phyloP scores from a whole-genome alignment of 208 protist species.

The Chromosphaera perkinsii region DNA sequence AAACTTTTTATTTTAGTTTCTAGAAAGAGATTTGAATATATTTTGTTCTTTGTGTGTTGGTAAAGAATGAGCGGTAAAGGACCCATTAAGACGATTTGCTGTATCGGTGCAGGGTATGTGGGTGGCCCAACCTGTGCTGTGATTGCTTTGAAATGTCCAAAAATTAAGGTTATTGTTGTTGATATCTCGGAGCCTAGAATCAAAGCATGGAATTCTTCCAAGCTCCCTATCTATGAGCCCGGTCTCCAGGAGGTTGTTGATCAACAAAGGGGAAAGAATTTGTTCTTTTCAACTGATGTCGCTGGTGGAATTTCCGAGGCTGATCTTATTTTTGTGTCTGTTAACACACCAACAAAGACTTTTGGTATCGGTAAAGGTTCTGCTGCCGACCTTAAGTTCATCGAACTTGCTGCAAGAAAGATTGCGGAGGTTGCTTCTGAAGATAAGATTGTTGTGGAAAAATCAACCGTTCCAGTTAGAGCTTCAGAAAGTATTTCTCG shows the following conservation, averaged over 20 bases:
- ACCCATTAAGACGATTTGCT: conserved; percentile 40
- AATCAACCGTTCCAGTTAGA: conserved; percentile 42
- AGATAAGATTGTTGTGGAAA: conserved; percentile 46
- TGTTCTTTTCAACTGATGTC: conserved; percentile 87
- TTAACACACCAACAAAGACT: conserved; percentile 92
- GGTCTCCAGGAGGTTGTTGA: conserved; percentile 79
- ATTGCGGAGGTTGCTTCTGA: conserved; percentile 24
- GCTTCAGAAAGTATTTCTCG: conserved; percentile 32
- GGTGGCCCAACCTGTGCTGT: conserved; percentile 90
- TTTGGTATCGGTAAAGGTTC: conserved; percentile 75
- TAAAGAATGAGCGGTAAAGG: too few species aligned
- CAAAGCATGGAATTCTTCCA: conserved; percentile 79
- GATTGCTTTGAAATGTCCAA: conserved; percentile 82
- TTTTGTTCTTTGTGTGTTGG: too few species aligned
- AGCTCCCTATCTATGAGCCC: conserved; percentile 87
- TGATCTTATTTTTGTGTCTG: conserved; percentile 91
- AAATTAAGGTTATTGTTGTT: conserved; percentile 75
- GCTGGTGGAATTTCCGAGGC: conserved; percentile 60
- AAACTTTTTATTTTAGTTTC: too few species aligned
- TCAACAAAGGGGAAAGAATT: conserved; percentile 67
- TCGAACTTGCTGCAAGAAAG: conserved; percentile 16
- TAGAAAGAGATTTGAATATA: too few species aligned
- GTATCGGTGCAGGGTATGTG: conserved; percentile 79
- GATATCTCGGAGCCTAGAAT: conserved; percentile 75
- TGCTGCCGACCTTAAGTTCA: conserved; percentile 75